phyloP scores from a whole-genome alignment of 2,329 filamentous ascomycete genomes.

The Cercospora sojina region DNA sequence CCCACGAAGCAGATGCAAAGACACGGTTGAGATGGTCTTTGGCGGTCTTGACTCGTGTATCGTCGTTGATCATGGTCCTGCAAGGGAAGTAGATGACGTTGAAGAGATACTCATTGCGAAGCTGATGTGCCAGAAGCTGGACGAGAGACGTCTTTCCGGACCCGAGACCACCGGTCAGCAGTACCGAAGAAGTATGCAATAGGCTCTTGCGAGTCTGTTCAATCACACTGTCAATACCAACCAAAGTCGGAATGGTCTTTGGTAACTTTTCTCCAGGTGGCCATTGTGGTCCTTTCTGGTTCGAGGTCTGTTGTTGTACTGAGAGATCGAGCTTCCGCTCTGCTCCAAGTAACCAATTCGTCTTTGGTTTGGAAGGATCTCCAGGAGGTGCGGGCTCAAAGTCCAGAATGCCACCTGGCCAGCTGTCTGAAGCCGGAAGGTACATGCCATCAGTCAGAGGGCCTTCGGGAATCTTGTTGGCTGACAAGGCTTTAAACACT shows the following conservation, averaged over 20 bases:
- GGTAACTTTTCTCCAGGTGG: constrained; percentile 59
- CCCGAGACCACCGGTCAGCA: constrained; percentile 84
- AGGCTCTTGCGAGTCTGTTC: constrained; percentile 72
- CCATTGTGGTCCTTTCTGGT: constrained; percentile 51
- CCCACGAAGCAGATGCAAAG: constrained; percentile 90
- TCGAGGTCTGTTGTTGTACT: constrained; percentile 71
- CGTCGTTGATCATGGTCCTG: constrained; percentile 82
- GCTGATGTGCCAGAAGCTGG: constrained; percentile 69
- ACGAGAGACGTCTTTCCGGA: constrained; percentile 85
- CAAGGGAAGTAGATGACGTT: constrained; percentile 85
- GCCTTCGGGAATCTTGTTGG: constrained; percentile 69
- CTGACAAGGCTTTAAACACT: constrained; percentile 67
- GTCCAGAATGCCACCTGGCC: constrained; percentile 80
- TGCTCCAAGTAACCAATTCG: constrained; percentile 73
- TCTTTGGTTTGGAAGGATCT: constrained; percentile 47
- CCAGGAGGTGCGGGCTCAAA: constrained; percentile 63
- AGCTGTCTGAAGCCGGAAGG: constrained; percentile 64
- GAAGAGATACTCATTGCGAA: constrained; percentile 72
- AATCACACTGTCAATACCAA: constrained; percentile 80
- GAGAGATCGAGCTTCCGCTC: constrained; percentile 73
- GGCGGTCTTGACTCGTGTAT: constrained; percentile 83
- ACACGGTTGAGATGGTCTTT: constrained; percentile 82
- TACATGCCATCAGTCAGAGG: constrained; percentile 88
- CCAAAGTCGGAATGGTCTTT: constrained; percentile 59
- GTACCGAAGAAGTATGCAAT: constrained; percentile 80